These are phyloP conservation scores for Apiospora sp. DNA, from an alignment of 2,329 filamentous ascomycete genomes.

Conservation along the genomic window DNA sequence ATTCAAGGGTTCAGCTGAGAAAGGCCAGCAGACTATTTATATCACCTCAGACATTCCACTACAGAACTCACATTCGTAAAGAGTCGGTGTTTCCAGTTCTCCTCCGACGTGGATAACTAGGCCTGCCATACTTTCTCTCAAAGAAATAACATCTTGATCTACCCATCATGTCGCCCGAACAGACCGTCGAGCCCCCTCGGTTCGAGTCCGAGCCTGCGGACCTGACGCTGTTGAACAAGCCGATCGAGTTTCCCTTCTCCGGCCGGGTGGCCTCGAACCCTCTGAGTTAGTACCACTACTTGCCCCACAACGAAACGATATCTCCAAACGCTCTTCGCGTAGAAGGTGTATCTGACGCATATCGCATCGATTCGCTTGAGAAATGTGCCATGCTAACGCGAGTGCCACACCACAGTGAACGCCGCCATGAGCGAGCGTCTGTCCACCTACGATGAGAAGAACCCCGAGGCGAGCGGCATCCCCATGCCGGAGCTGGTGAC, in stretches of 20 bases:
- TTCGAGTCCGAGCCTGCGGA: slow-evolving; percentile 19
- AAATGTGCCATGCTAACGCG: not conserved
- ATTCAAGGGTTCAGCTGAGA: not conserved
- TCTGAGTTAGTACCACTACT: slow-evolving; percentile 46
- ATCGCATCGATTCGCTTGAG: too few species aligned
- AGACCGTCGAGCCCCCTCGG: slow-evolving; percentile 1
- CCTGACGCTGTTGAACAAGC: slow-evolving; percentile 35
- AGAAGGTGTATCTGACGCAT: too few species aligned
- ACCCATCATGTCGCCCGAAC: slow-evolving; percentile 11
- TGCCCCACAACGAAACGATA: not conserved
- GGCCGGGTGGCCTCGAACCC: slow-evolving; percentile 66
- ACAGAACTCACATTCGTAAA: not conserved
- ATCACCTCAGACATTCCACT: not conserved
- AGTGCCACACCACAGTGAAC: slow-evolving; percentile 53
- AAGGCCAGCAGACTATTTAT: not conserved
- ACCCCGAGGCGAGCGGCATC: slow-evolving; percentile 56
- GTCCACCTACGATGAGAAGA: slow-evolving; percentile 65
- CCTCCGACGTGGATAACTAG: not conserved
- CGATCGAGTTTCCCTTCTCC: slow-evolving; percentile 59
- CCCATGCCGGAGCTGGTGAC: slow-evolving; percentile 53
- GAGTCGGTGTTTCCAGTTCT: not conserved
- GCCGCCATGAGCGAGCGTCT: slow-evolving; percentile 72
- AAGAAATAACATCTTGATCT: not conserved
- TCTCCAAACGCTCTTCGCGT: too few species aligned
- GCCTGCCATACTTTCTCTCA: too few species aligned